Evolutionary conservation across 257 asterid species (phyloP).

Genomic region (Paulownia fortunei): DNA sequence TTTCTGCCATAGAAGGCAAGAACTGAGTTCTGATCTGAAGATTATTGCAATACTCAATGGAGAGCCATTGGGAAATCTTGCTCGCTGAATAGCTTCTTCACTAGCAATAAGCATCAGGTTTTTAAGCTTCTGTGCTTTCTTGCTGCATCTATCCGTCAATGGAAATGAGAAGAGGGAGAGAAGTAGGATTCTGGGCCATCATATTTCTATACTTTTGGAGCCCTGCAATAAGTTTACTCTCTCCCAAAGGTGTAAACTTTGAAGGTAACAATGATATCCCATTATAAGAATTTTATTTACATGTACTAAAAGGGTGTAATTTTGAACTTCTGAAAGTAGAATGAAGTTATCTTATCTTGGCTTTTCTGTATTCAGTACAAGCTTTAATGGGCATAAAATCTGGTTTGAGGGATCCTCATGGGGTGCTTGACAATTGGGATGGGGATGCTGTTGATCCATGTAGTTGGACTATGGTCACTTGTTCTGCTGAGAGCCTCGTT

Average conservation of each 20-base stretch:
- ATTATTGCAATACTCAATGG: slow-evolving; percentile 22
- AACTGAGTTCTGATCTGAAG: slow-evolving; percentile 38
- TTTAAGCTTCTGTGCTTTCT: no score
- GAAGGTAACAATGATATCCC: slow-evolving; percentile 63
- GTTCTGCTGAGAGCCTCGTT: slow-evolving; percentile 80
- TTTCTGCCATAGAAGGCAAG: slow-evolving; percentile 46
- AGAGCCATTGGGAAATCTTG: slow-evolving; percentile 27
- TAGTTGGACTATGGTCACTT: slow-evolving; percentile 99
- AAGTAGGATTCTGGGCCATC: slow-evolving; percentile 42
- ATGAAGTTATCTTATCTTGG: background rate
- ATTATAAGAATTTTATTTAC: background rate
- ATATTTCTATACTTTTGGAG: slow-evolving; percentile 46
- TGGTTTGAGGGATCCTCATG: slow-evolving; percentile 84
- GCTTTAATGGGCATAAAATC: slow-evolving; percentile 86
- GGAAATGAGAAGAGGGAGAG: slow-evolving; percentile 44
- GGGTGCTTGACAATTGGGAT: slow-evolving; percentile 98
- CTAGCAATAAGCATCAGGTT: slow-evolving; percentile 16
- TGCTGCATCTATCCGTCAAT: slow-evolving; percentile 29
- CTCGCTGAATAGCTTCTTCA: slow-evolving; percentile 23
- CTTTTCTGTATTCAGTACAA: slow-evolving; percentile 62
- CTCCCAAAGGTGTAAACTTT: slow-evolving; percentile 96
- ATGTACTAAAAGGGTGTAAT: background rate
- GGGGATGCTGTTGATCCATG: slow-evolving; percentile 97
- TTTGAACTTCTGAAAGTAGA: background rate
- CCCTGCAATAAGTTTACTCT: slow-evolving; percentile 64